Conservation (phyloP, 2,329 filamentous ascomycete species). For the Neonectria hederae region DNA sequence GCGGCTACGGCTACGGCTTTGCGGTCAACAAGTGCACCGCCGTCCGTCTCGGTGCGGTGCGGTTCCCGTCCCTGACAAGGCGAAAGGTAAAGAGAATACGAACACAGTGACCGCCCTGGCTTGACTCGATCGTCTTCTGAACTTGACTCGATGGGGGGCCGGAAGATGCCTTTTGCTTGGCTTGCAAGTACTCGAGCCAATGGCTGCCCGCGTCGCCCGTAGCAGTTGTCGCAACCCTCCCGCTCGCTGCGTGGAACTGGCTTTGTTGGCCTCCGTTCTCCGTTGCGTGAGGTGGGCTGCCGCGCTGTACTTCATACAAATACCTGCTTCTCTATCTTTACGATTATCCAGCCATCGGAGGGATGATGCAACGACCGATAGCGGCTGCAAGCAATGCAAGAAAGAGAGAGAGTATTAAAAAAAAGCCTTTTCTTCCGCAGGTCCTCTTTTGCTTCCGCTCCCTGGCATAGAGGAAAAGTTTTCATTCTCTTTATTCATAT, state of each 20-base stretch:
- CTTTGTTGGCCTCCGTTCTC: no score
- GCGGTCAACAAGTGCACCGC: constrained; percentile 16
- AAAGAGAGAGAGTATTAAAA: constrained; percentile 1
- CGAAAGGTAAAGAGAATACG: neutral
- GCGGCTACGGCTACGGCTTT: constrained; percentile 5
- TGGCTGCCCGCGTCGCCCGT: neutral
- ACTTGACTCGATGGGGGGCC: neutral
- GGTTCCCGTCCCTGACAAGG: neutral
- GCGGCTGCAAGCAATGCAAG: constrained; percentile 9
- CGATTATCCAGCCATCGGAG: constrained; percentile 3
- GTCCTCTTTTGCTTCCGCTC: constrained; percentile 9
- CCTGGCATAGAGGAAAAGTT: neutral
- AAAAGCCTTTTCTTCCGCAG: constrained; percentile 19
- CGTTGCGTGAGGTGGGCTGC: neutral
- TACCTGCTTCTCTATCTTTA: neutral
- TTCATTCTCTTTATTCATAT: neutral
- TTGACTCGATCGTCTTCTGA: neutral
- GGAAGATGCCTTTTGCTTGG: neutral
- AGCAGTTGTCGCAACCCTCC: neutral
- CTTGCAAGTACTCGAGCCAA: neutral
- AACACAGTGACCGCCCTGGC: neutral
- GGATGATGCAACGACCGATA: constrained; percentile 18
- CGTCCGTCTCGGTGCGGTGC: constrained; percentile 5
- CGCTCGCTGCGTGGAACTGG: neutral
- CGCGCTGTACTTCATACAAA: neutral